Evolutionary conservation across 169 alveolate species (phyloP).

Genomic region (Neospora caninum): DNA sequence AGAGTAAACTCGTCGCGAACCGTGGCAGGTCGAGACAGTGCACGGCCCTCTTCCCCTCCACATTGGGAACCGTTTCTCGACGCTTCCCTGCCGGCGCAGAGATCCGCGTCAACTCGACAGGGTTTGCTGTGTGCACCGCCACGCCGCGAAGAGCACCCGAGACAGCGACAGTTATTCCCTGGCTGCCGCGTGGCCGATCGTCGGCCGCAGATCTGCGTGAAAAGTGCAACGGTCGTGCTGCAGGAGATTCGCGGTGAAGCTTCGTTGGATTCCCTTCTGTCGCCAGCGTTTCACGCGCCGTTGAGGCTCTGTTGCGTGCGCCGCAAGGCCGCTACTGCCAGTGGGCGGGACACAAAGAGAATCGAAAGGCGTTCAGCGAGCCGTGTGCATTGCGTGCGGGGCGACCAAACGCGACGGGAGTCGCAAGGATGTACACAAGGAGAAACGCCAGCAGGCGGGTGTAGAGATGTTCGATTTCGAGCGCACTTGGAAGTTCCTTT

Average conservation of each 20-base stretch:
- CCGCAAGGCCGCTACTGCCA: not conserved
- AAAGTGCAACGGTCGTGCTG: slow-evolving; percentile 8
- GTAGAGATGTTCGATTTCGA: not conserved
- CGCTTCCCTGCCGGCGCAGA: no score
- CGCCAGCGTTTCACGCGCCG: not conserved
- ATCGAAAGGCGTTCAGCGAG: not conserved
- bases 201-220: not conserved
- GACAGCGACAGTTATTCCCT: no score
- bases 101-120: no score
- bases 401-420: no score
- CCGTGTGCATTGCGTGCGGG: no score
- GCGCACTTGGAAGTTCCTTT: not conserved
- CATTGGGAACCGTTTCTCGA: no score
- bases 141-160: no score
- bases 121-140: no score
- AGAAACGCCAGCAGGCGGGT: not conserved
- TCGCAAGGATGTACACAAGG: not conserved
- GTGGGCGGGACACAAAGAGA: not conserved
- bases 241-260: not conserved
- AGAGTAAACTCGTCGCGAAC: no score
- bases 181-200: no score
- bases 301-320: not conserved
- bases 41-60: no score
- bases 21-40: no score
- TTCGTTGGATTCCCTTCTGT: not conserved